Evolutionary conservation across 2,329 filamentous ascomycete genomes (phyloP), one percentile per base, ranked within the genome.

Genomic region (Hymenoscyphus linearis): DNA sequence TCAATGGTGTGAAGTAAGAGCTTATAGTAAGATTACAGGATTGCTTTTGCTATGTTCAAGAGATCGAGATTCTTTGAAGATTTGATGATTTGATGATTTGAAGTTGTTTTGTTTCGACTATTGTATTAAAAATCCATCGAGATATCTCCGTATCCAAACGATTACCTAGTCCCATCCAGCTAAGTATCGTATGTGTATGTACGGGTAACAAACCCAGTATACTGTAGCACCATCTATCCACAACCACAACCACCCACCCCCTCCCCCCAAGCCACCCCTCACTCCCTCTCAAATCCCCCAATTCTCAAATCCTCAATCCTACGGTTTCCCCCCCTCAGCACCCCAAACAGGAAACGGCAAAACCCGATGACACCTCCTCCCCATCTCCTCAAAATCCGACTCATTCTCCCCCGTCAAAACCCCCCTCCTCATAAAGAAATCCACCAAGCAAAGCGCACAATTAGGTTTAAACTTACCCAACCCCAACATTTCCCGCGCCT

Each of bases 391-490:
- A 71, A 88, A 92, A 70, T 93, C 79, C 56, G 83, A 82, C 77
- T 98, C 93, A 71, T 92, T 91, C 68, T 90, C 89, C 52, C 79
- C 75, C 9, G 88, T 96, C 71, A 97, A 72, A 64, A 96, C 84
- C 0, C 90, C 89, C 75, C 92, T 90, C 58, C 93, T 83, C 67
- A 96, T 80, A 72, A 99, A 90, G 77, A 98, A 99, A 74, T 98
- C 92, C 53, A 97, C 76, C 72, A 95, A 77, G 55, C 96, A 84
- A 61, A 95, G 74, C 14, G 90, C 88, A 75, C 93, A 97, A 74
- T 98, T 98, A 2, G 93, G 89, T 79, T 99, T 99, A 79, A 93
- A 99, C 68, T 88, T 83, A 14, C 90, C 91, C 58, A 79, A 78
- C 16, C 80, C 82, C 71, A 99, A 77, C 52, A 87, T 85, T 61